Conservation (phyloP, 163 green algal genomes). For the Scenedesmus sp. region DNA sequence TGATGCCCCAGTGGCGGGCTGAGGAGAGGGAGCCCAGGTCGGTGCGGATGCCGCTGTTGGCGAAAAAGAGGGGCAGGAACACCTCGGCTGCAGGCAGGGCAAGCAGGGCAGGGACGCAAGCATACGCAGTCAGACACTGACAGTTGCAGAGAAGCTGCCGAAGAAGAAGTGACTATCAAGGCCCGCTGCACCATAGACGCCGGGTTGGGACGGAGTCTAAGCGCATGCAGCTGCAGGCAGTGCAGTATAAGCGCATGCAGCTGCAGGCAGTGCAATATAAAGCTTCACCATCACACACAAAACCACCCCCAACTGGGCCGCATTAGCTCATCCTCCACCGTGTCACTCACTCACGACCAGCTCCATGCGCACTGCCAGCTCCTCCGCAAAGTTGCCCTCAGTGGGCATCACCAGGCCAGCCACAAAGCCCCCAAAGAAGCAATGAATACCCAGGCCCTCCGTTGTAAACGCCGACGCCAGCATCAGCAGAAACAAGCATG, state of each 20-base stretch:
- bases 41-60: slow-evolving; percentile 57
- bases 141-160: too few relatives aligned
- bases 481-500: slow-evolving; percentile 53
- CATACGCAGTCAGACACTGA: not conserved
- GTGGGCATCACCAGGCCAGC: slow-evolving; percentile 64
- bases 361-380: slow-evolving; percentile 59
- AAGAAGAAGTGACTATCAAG: too few relatives aligned
- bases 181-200: too few relatives aligned
- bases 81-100: slow-evolving; percentile 38
- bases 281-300: not conserved
- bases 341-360: slow-evolving; percentile 49
- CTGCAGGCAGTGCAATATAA: too few relatives aligned
- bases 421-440: slow-evolving; percentile 68
- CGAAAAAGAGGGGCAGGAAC: slow-evolving; percentile 57
- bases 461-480: slow-evolving; percentile 57
- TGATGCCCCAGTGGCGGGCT: slow-evolving; percentile 51
- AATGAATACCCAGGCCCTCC: slow-evolving; percentile 65
- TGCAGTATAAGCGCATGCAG: too few relatives aligned
- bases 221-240: too few relatives aligned
- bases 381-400: slow-evolving; percentile 49
- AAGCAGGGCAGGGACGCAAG: not conserved
- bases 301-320: not conserved
- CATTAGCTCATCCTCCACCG: not conserved
- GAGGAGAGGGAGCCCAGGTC: slow-evolving; percentile 50
- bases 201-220: too few relatives aligned